Base-by-base conservation (phyloP, 192 early-diverging fungal species). In the Podochytrium sp. region DNA sequence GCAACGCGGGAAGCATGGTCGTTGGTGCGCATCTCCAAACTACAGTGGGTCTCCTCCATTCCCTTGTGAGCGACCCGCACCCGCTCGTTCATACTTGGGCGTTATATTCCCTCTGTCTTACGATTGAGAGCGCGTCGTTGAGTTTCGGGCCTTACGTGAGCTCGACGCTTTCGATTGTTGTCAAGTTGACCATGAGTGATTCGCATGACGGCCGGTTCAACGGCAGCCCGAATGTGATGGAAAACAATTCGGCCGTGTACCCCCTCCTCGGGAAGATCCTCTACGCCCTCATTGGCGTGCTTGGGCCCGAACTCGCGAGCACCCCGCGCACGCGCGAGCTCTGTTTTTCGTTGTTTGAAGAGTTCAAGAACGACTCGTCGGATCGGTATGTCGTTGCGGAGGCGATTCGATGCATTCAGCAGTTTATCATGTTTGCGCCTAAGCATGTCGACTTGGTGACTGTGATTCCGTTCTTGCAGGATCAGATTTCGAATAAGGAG, bases 81-180 rank as follows among this genome's bases (percentile, higher is more conserved):
- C 95, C 96, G 0, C 79, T 96, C 0, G 96, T 99, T 12, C 95
- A 98, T 73, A 90, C 89, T 2, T 99, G 96, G 95, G 95, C 96
- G 0, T 73, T 98, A 16, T 86, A 91, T 34, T 89, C 95, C 0
- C 78, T 99, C 60, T 90, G 92, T 5, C 81, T 95, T 70, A 93
- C 92, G 0, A 92, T 97, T 3, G 86, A 93, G 50, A 92, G 94
- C 27, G 92, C 96, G 0, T 95, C 96, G 0, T 78, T 92, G 29
- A 96, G 96, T 93, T 99, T 93, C 73, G 93, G 89, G 27, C 90
- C 92, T 0, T 94, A 91, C 81, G 95, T 95, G 0, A 93, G 90
- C 34, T 91, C 92, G 52, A 97, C 95, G 0, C 80, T 98, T 10
- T 89, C 90, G 0, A 84, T 96, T 55, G 86, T 92, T n/a, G 87